Evolutionary conservation across 768 basidiomycete genomes (phyloP).

Genomic region (Termitomyces titanicus): DNA sequence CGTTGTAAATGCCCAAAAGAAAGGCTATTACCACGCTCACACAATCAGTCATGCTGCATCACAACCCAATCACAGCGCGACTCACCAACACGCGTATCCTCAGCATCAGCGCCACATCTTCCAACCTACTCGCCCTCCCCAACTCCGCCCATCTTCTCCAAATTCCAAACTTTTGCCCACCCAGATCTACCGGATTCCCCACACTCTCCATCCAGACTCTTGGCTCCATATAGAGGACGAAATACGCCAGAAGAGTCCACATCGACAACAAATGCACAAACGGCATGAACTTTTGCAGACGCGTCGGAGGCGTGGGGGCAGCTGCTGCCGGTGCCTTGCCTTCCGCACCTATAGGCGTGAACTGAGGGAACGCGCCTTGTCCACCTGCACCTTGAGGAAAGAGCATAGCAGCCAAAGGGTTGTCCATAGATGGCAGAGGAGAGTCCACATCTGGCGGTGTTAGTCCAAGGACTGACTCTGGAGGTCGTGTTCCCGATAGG

Average conservation of each 20-base stretch:
- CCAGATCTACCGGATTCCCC: slow-evolving; percentile 22
- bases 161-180: slow-evolving; percentile 15
- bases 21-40: slow-evolving; percentile 43
- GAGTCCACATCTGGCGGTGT: slow-evolving; percentile 22
- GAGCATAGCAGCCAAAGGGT: slow-evolving; percentile 47
- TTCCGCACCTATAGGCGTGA: slow-evolving; percentile 8
- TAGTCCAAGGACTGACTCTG: slow-evolving; percentile 14
- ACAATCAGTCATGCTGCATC: not conserved
- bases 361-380: slow-evolving; percentile 18
- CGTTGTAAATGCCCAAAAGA: slow-evolving; percentile 81
- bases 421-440: slow-evolving; percentile 30
- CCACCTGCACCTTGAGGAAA: slow-evolving; percentile 22
- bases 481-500: slow-evolving; percentile 30
- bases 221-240: slow-evolving; percentile 66
- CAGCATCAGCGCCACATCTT: slow-evolving; percentile 25
- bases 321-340: slow-evolving; percentile 23
- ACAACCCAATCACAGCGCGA: slow-evolving; percentile 7
- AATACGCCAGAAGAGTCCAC: slow-evolving; percentile 65
- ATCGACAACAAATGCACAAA: slow-evolving; percentile 61
- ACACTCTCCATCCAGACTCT: slow-evolving; percentile 36
- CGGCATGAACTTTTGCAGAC: slow-evolving; percentile 59
- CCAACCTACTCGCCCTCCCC: slow-evolving; percentile 30
- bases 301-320: slow-evolving; percentile 30
- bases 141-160: slow-evolving; percentile 69
- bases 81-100: slow-evolving; percentile 59